Percentiles rank a stretch among this genome's conserved stretches.
phyloP scores from a whole-genome alignment of 1,284 basidiomycete species.

The Boletellus deceptivus region DNA sequence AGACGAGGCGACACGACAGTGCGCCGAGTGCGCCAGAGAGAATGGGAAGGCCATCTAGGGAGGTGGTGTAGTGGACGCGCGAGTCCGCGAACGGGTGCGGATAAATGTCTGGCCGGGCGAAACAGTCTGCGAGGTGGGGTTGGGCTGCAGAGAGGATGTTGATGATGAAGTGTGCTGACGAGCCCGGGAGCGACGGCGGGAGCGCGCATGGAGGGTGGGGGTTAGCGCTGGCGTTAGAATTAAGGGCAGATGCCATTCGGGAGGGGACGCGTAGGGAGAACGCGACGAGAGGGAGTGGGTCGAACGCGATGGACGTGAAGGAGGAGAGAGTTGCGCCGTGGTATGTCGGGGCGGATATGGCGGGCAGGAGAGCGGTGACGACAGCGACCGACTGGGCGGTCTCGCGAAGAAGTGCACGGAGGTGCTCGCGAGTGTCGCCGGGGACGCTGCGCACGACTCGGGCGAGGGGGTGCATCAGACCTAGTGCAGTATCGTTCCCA shows the following conservation, averaged over 20 bases:
- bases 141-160: conserved; percentile 69
- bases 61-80: conserved; percentile 32
- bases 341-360: conserved; percentile 33
- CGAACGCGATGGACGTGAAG: conserved; percentile 86
- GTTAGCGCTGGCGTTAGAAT: conserved; percentile 40
- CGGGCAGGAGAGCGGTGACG: conserved; percentile 47
- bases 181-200: conserved; percentile 25
- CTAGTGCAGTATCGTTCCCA: too few relatives aligned
- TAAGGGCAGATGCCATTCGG: conserved; percentile 70
- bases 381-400: conserved; percentile 65
- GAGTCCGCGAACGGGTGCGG: conserved; percentile 44
- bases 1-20: conserved; percentile 51
- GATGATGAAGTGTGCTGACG: conserved; percentile 54
- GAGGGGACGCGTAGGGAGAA: conserved; percentile 90
- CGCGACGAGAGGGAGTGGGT: conserved; percentile 81
- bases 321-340: conserved; percentile 93
- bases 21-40: conserved; percentile 57
- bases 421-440: conserved; percentile 16
- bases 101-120: conserved; percentile 63
- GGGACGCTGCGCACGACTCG: background rate
- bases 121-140: conserved; percentile 50
- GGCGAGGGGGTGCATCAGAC: too few relatives aligned
- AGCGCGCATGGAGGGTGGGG: conserved; percentile 20
- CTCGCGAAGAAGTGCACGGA: conserved; percentile 49
- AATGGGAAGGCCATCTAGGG: conserved; percentile 55